Base-by-base conservation (phyloP, 1,284 basidiomycete genomes). In the Coniophora puteana region DNA sequence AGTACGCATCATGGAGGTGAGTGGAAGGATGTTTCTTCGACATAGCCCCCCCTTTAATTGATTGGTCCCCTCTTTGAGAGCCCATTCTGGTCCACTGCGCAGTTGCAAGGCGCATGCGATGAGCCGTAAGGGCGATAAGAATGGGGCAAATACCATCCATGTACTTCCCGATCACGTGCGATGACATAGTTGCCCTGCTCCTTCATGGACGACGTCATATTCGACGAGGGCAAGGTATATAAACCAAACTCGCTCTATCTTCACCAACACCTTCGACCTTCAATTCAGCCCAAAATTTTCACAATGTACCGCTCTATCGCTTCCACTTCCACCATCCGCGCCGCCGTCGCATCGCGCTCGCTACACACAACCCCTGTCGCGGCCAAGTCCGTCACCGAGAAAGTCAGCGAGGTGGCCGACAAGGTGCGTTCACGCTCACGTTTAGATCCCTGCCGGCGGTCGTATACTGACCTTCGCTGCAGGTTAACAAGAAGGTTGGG, bases 401-500 rank as follows among this genome's bases (percentile, higher is more conserved):
- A 76, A 50, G 77, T 78, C n/a, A 61, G 69, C 1, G 78, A 82
- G 39, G 69, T 73, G 4, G 80, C 79, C 21, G 68, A 78, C 34
- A 74, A 73, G 54, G 83, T 83, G 24, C 21, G 66, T 50, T 13
- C 24, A 16, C 34, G 14, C 12, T 13, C 5, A 18, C 8, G 10
- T 27, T 4, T 47, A 41, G 1, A n/a, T n/a, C n/a, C n/a, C n/a
- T n/a, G n/a, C n/a, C 17, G 25, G 6, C 8, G 20, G n/a, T 26
- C n/a, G 24, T 22, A 30, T 31, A 27, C 25, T 30, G 24, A 21
- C 16, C 5, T 28, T 20, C 5, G 5, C 26, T 32, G 31, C 43
- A 85, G 80, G 69, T 83, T 1, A 84, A 82, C 58, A 77, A 74
- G 59, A 72, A 70, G 20, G 66, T 83, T 8, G 81, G 81, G 1